A percentile compares a stretch with the other conserved stretches of the same genome.
Conservation (phyloP, 2,329 filamentous ascomycete species). For the Fusarium incarnatum region DNA sequence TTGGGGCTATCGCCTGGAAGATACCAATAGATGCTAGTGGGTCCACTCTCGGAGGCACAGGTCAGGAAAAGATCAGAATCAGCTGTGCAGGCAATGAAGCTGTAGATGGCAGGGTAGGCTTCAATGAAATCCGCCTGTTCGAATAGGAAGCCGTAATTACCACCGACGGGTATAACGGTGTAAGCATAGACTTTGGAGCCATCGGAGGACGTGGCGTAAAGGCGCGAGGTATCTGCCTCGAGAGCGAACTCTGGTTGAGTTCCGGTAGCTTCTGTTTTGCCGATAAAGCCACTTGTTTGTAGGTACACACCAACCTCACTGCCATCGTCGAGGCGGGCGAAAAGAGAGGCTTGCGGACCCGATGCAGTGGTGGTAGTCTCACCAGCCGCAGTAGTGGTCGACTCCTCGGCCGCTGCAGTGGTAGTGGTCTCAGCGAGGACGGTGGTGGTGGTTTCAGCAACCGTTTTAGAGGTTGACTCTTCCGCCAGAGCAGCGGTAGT, state of each 20-base stretch:
- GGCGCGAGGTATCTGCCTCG: background rate
- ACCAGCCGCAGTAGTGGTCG: background rate
- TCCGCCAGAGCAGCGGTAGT: background rate
- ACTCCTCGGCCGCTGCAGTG: background rate
- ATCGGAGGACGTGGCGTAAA: background rate
- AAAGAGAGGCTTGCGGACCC: background rate
- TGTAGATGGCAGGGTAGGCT: too few relatives aligned
- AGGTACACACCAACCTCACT: background rate
- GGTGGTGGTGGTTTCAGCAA: background rate
- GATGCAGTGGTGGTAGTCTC: background rate
- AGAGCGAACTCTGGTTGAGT: background rate
- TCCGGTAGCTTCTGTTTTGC: too few relatives aligned
- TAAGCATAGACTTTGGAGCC: background rate
- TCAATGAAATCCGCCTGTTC: too few relatives aligned
- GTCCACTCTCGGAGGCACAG: background rate
- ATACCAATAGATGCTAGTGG: background rate
- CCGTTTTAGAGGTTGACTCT: background rate
- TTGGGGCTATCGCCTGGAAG: background rate
- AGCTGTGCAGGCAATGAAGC: too few relatives aligned
- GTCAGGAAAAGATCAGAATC: too few relatives aligned
- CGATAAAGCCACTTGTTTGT: background rate
- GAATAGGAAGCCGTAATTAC: background rate
- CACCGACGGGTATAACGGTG: background rate
- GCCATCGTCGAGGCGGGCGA: background rate
- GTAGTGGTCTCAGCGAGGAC: background rate